Percentiles rank a stretch among this genome's conserved stretches.
phyloP scores from a whole-genome alignment of 2,329 filamentous ascomycete species.

The Fusarium clavum region DNA sequence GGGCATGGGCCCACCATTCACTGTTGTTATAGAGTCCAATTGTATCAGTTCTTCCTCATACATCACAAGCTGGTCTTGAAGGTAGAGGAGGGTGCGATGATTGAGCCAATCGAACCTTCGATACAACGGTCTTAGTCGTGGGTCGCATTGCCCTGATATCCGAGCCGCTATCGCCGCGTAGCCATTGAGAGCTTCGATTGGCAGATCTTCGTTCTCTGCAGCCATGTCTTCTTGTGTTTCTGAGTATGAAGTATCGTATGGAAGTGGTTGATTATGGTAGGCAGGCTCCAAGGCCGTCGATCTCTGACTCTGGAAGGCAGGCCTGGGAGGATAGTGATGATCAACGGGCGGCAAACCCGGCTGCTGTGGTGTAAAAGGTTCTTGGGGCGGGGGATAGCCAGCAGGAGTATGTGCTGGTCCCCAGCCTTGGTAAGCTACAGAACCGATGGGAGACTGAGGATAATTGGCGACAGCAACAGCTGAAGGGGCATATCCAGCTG shows the following conservation, averaged over 20 bases:
- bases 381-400: slow-evolving; percentile 31
- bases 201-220: slow-evolving; percentile 51
- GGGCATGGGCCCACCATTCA: slow-evolving; percentile 48
- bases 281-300: not conserved
- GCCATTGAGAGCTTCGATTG: slow-evolving; percentile 60
- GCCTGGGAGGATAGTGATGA: slow-evolving; percentile 20
- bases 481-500: slow-evolving; percentile 13
- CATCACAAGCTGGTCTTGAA: slow-evolving; percentile 87
- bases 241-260: slow-evolving; percentile 11
- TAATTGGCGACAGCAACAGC: slow-evolving; percentile 15
- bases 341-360: not conserved
- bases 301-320: slow-evolving; percentile 16
- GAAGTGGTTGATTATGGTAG: slow-evolving; percentile 2
- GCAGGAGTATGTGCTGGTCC: slow-evolving; percentile 19
- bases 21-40: slow-evolving; percentile 71
- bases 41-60: slow-evolving; percentile 81
- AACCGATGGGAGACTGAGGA: slow-evolving; percentile 22
- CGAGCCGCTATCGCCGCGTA: slow-evolving; percentile 72
- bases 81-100: slow-evolving; percentile 82
- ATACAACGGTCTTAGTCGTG: slow-evolving; percentile 72
- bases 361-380: slow-evolving; percentile 20
- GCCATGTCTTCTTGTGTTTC: slow-evolving; percentile 27
- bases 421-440: slow-evolving; percentile 21
- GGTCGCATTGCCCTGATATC: slow-evolving; percentile 52
- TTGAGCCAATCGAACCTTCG: slow-evolving; percentile 85